Base-by-base conservation (phyloP, 345 rosid species). In the Hibiscus mutabilis region DNA sequence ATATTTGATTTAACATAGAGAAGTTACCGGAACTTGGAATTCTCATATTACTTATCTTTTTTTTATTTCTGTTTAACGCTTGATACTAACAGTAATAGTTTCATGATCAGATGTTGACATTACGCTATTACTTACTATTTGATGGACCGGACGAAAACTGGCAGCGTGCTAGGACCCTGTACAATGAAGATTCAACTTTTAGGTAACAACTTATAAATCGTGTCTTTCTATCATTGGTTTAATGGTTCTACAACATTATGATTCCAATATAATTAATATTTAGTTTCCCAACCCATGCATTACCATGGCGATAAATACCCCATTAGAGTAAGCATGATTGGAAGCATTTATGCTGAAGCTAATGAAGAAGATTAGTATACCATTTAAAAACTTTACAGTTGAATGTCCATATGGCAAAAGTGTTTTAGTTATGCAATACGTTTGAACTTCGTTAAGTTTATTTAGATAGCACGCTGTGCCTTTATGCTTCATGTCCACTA, bases 41-140 rank as follows among this genome's bases (percentile, higher is more conserved):
- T 66, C 8, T 1, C 3, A 9, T 24, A 24, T 46, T 66, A 47
- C 15, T 66, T 46, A 15, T 46, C 57, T 8, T 47, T 24, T 22
- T 22, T 5, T 24, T 15, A 7, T 35, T 46, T 15, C 12, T 19
- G 55, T 52, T 66, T 66, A 46, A 25, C 16, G 37, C 1, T 42
- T 2, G 40, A 25, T 66, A 1, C 57, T 66, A 25, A 66, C 56
- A 46, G 15, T 15, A 3, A 66, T 25, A 4, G 25, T 67, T 49
- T 1, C 70, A 49, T 67, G 64, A 64, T 40, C 87, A 94, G 98
- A 94, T 94, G 98, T 65, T 91, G 79, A 84, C 97, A 4, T 91
- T 94, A 80, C 97, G 91, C 82, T 94, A 94, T 73, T 94, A 91
- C 83, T 82, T 91, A 16, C 94, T 94, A 74, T 91, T 94, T 63